Evolutionary conservation across 176 grass and related monocot species (phyloP), one percentile per base, ranked within the genome.

Genomic region (Elymus sibiricus): DNA sequence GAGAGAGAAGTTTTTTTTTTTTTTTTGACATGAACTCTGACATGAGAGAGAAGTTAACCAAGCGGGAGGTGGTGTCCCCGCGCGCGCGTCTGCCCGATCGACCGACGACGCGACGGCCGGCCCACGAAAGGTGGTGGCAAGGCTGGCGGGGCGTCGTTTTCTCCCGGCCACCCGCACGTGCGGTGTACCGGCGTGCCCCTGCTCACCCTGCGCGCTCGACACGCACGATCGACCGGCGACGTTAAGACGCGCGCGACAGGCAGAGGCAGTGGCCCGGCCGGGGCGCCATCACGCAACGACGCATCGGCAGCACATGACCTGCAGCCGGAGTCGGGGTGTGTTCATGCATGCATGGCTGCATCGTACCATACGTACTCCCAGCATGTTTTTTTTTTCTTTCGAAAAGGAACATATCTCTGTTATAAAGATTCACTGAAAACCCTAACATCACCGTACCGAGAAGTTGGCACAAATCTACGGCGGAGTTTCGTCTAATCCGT

Each of bases 81-180:
- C 44, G 44, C 44, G 44, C 44, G 44, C 13, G 44, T 53, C 49
- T 53, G 49, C 16, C 55, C 55, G 55, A 56, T 56, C 5, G 69
- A 6, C 21, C 32, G 35, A 17, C 4, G 69, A 72, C 11, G 40
- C 70, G 40, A 46, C 70, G 70, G 70, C 24, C 70, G 70, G 24
- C 40, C 24, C 40, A 14, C 4, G 13, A 70, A n/a, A 75, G 72
- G 72, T 75, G 7, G 72, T 75, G 72, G 72, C 43, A 19, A 5
- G 17, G 72, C 72, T 75, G 72, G 72, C 72, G 26, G 26, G 72
- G 43, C 72, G 26, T 75, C 72, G 72, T 51, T 51, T 75, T 75
- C 72, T 5, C 21, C 28, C 72, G 72, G 72, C 72, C 43, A 21
- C 26, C 43, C 72, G 72, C 72, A 75, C 72, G 72, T 29, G 72